A percentile compares a stretch with the other conserved stretches of the same genome.
phyloP scores from a whole-genome alignment of 2,329 filamentous ascomycete genomes.

The Apiospora pterosperma region DNA sequence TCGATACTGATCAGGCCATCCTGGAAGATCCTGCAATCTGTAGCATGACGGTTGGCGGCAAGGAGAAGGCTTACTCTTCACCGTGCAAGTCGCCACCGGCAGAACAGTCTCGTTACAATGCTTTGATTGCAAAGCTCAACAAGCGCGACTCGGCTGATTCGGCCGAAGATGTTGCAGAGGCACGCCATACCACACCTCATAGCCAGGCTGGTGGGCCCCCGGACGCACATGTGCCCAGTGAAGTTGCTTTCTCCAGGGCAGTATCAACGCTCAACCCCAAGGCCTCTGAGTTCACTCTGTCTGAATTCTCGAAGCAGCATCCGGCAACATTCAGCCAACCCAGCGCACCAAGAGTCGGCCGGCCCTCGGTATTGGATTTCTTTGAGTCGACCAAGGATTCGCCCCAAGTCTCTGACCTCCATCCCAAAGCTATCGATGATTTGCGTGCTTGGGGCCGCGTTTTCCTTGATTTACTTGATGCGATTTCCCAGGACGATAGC shows the following conservation, averaged over 20 bases:
- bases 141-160: background rate
- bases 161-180: background rate
- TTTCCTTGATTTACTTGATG: background rate
- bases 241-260: background rate
- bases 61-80: background rate
- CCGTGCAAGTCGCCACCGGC: background rate
- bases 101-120: background rate
- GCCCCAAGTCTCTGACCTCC: background rate
- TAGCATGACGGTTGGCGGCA: background rate
- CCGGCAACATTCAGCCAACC: background rate
- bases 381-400: background rate
- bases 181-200: background rate
- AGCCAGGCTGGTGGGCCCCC: background rate
- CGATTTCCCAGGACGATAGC: background rate
- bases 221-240: background rate
- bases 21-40: background rate
- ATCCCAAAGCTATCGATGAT: background rate
- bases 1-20: background rate
- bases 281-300: conserved; percentile 20
- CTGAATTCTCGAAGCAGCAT: background rate
- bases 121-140: conserved; percentile 4
- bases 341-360: background rate
- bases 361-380: background rate
- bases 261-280: conserved; percentile 20
- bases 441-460: background rate